Conservation (phyloP, 495 filamentous ascomycete genomes). For the Achaetomiella virescens region DNA sequence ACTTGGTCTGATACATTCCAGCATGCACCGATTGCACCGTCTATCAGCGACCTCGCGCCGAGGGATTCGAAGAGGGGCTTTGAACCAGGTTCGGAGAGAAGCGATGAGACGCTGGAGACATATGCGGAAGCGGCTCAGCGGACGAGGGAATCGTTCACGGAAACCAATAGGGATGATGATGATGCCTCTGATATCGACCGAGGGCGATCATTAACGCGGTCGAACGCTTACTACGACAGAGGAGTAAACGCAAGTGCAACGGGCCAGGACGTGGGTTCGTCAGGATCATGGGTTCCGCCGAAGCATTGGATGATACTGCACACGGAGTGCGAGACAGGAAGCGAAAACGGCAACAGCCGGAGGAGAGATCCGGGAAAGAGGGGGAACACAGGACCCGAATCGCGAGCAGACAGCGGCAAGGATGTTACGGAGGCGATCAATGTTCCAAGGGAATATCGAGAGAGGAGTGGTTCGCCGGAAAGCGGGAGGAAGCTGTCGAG, state of each 20-base stretch:
- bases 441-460: conserved; percentile 1
- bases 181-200: not conserved
- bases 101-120: not conserved
- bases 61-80: conserved; percentile 11
- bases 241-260: too few species aligned
- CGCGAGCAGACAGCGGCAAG: conserved; percentile 18
- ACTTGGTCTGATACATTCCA: conserved; percentile 27
- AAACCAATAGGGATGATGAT: not conserved
- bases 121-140: not conserved
- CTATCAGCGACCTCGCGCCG: conserved; percentile 21
- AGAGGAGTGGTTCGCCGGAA: not conserved
- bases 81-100: not conserved
- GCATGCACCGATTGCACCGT: conserved; percentile 16
- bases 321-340: not conserved
- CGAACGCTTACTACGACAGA: not conserved
- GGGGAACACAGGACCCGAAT: conserved; percentile 11
- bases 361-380: not conserved
- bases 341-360: not conserved
- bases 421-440: conserved; percentile 15
- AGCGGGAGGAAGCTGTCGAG: too few species aligned
- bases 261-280: not conserved
- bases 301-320: not conserved
- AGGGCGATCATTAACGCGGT: not conserved
- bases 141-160: not conserved
- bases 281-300: not conserved